These are phyloP conservation scores for Linaria vulgaris DNA, from an alignment of 257 asterid genomes.

Conservation along the genomic window DNA sequence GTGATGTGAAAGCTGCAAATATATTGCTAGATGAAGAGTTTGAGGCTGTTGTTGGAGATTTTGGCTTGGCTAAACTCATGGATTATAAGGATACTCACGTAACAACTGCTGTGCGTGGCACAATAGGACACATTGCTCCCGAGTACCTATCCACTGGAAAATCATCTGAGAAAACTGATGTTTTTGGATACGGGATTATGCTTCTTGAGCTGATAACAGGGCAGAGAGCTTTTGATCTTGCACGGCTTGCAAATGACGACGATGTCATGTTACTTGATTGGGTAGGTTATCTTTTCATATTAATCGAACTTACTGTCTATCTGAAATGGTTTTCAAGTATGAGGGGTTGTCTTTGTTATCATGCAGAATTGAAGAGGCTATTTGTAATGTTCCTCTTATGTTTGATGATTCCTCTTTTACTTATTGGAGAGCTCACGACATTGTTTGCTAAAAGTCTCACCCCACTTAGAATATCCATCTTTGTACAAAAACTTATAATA, in stretches of 20 bases:
- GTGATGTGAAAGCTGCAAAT: constrained; percentile 62
- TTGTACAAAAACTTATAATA: no score
- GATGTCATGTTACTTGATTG: constrained; percentile 61
- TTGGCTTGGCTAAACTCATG: constrained; percentile 63
- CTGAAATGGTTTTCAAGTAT: no score
- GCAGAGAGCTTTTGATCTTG: constrained; percentile 57
- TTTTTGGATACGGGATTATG: constrained; percentile 60
- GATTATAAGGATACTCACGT: constrained; percentile 59
- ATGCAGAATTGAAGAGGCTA: no score
- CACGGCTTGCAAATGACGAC: constrained; percentile 58
- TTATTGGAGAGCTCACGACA: no score
- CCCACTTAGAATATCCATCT: no score
- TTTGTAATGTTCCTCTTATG: no score
- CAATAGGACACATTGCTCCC: constrained; percentile 62
- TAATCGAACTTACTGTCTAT: background rate
- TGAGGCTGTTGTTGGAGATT: constrained; percentile 64
- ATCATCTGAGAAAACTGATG: constrained; percentile 61
- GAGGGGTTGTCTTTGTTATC: no score
- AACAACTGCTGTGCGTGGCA: constrained; percentile 65
- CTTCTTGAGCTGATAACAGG: constrained; percentile 62
- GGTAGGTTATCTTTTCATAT: constrained; percentile 26
- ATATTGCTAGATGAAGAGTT: constrained; percentile 56
- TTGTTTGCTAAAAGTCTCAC: no score
- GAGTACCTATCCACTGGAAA: constrained; percentile 61
- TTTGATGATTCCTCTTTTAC: no score